phyloP scores from a whole-genome alignment of 2,329 filamentous ascomycete species.

The Hypoxylon sp. region DNA sequence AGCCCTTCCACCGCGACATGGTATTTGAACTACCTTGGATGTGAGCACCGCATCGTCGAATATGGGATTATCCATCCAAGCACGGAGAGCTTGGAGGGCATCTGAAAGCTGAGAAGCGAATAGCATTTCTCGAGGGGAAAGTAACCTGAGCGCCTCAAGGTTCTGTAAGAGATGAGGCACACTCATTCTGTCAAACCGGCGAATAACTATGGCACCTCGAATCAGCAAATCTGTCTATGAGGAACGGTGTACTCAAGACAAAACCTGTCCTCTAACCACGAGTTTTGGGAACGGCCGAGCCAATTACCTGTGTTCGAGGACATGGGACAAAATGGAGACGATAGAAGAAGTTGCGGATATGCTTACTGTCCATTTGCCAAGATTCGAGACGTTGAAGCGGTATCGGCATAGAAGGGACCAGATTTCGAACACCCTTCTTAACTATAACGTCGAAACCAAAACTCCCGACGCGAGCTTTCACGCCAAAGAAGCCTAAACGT shows the following conservation, averaged over 20 bases:
- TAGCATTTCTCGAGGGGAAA: conserved; percentile 55
- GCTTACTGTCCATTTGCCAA: conserved; percentile 61
- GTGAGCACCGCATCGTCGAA: conserved; percentile 58
- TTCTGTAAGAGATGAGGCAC: conserved; percentile 55
- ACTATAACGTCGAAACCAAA: conserved; percentile 74
- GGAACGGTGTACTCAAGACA: not conserved
- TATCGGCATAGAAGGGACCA: conserved; percentile 70
- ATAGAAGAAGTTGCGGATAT: not conserved
- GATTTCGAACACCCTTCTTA: conserved; percentile 64
- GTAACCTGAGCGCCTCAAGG: conserved; percentile 54
- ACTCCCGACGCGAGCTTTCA: conserved; percentile 63
- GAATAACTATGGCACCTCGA: conserved; percentile 54
- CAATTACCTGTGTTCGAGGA: not conserved
- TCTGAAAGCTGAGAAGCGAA: conserved; percentile 60
- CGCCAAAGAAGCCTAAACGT: conserved; percentile 69
- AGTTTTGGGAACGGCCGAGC: not conserved
- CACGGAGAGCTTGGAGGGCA: conserved; percentile 54
- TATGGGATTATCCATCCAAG: conserved; percentile 55
- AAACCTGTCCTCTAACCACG: not conserved
- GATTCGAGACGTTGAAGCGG: conserved; percentile 64
- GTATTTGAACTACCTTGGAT: conserved; percentile 54
- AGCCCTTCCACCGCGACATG: conserved; percentile 49
- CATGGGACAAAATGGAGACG: not conserved
- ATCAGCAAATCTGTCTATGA: conserved; percentile 18
- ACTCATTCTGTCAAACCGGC: conserved; percentile 60